These are phyloP conservation scores for Annulohypoxylon stygium DNA, from an alignment of 495 filamentous ascomycete species.

Conservation along the genomic window DNA sequence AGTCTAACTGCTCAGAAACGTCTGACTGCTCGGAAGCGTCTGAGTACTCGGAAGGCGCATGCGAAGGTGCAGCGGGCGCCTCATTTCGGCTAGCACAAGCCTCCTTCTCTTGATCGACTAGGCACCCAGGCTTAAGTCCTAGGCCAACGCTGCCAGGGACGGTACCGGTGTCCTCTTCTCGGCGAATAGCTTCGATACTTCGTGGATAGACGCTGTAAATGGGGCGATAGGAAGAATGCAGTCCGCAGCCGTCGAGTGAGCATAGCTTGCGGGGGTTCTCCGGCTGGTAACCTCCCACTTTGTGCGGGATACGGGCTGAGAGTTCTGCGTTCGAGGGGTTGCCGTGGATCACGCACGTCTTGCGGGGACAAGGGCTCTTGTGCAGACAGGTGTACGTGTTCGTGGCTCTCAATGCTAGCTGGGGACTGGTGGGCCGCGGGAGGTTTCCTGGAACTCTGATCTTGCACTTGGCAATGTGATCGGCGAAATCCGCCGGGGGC, in stretches of 20 bases:
- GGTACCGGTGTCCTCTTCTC: neutral
- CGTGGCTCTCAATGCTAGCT: too few relatives aligned
- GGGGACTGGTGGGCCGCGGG: too few relatives aligned
- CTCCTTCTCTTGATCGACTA: neutral
- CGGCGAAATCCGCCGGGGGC: too few relatives aligned
- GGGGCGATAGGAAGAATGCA: neutral
- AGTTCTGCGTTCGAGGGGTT: neutral
- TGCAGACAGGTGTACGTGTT: neutral
- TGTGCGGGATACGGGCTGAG: neutral
- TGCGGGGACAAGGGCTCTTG: neutral
- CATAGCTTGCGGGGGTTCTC: neutral
- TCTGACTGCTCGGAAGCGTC: too few relatives aligned
- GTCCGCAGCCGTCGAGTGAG: neutral
- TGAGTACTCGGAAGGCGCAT: too few relatives aligned
- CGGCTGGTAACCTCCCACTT: conserved; percentile 7
- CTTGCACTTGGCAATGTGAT: too few relatives aligned
- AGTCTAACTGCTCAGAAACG: neutral
- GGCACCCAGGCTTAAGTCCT: neutral
- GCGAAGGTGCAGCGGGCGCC: too few relatives aligned
- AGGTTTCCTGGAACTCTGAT: too few relatives aligned
- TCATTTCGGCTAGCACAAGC: neutral
- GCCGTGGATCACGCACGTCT: conserved; percentile 13
- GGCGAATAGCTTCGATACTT: neutral
- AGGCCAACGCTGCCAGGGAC: neutral
- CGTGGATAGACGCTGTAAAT: neutral